Base-by-base conservation (phyloP, 306 rosid species). In the Mimosa bimucronata region DNA sequence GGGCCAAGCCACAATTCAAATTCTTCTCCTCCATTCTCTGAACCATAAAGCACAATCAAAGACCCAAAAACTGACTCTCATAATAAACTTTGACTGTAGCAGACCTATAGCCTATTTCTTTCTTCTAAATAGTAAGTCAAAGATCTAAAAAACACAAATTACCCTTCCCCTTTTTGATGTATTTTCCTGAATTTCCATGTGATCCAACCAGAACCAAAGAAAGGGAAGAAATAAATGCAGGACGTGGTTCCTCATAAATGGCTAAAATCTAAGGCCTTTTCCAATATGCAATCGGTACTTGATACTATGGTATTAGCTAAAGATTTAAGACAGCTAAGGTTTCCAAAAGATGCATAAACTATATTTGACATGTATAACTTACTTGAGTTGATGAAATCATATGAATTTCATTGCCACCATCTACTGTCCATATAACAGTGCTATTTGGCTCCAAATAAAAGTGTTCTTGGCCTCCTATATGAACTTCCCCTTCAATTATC, bases 321-420 rank as follows among this genome's bases (percentile, higher is more conserved):
- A 60, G 15, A 76, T 46, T 79, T 55, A 18, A 18, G 50, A 73
- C 48, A 64, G 46, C 78, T 77, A 66, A 53, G 66, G 42, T 55
- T 69, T 69, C 50, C 68, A 26, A 50, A 67, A 67, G 65, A 52
- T 23, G 62, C 42, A 66, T 45, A 28, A n/a, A 68, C 66, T 53
- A 15, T 65, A 76, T 79, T 75, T 45, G 62, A 72, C 41, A 61
- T 60, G 37, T 74, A 62, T 73, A 81, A 79, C 91, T 83, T 90
- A 94, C 98, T 85, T 92, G 98, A 83, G 97, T 95, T 26, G 98
- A 92, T 73, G 98, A 91, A 85, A 92, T 82, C 98, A 95, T 90
- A 87, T 95, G 98, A 91, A 95, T 92, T 90, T 95, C 98, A 2
- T 85, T 91, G 71, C 98, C 98, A 74, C 98, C 89, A 79, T 95